Conservation (phyloP, 371 early-diverging fungal genomes). For the Mucor lusitanicus region DNA sequence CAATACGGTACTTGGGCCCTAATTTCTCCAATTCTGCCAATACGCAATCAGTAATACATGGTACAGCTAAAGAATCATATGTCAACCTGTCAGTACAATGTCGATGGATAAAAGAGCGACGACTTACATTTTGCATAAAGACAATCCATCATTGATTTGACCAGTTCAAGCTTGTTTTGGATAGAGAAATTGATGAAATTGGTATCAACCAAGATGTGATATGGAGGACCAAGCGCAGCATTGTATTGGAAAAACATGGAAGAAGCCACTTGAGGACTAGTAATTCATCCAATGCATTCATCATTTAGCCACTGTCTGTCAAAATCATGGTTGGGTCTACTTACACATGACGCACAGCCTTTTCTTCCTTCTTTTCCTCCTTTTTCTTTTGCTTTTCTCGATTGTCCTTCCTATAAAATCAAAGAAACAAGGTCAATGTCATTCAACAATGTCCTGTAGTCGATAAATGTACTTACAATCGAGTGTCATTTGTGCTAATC, state of each 20-base stretch:
- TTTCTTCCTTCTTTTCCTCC: constrained; percentile 68
- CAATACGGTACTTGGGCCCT: constrained; percentile 96
- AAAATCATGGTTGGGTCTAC: constrained; percentile 12
- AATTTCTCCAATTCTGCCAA: constrained; percentile 99
- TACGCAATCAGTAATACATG: constrained; percentile 99
- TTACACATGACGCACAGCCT: constrained; percentile 82
- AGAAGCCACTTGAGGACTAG: constrained; percentile 88
- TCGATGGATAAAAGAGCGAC: background rate
- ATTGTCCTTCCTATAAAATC: constrained; percentile 65
- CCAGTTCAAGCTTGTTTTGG: constrained; percentile 97
- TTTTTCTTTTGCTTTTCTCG: constrained; percentile 78
- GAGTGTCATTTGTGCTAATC: constrained; percentile 85
- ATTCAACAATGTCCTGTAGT: background rate
- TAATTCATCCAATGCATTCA: background rate
- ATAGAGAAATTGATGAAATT: constrained; percentile 99
- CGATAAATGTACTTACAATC: constrained; percentile 60
- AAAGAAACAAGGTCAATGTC: background rate
- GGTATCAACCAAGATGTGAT: constrained; percentile 98
- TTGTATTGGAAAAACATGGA: constrained; percentile 98
- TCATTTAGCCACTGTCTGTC: background rate
- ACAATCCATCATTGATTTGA: constrained; percentile 98
- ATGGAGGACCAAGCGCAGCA: constrained; percentile 97
- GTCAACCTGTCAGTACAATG: background rate
- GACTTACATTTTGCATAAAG: constrained; percentile 90
- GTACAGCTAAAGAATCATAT: constrained; percentile 56